Percentiles rank a stretch among this genome's conserved stretches.
Evolutionary conservation across 345 rosid genomes (phyloP).

Genomic region (Salix udensis): DNA sequence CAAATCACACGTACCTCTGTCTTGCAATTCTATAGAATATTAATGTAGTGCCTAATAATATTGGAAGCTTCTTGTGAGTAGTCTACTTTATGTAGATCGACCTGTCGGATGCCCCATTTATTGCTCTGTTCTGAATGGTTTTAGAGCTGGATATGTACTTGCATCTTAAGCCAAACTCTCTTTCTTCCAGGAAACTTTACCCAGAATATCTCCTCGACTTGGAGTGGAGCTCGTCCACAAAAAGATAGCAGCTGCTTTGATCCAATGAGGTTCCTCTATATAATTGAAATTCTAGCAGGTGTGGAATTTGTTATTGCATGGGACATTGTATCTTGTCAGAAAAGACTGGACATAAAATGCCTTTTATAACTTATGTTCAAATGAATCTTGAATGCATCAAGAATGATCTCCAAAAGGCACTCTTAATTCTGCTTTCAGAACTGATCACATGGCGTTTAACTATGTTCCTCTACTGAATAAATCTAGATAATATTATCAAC

Average conservation of each 20-base stretch:
- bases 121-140: background rate
- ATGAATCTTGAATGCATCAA: background rate
- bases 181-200: slow-evolving; percentile 54
- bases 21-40: slow-evolving; percentile 10
- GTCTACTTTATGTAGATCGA: background rate
- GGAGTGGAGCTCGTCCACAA: slow-evolving; percentile 67
- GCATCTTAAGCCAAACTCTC: background rate
- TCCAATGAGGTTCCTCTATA: slow-evolving; percentile 27
- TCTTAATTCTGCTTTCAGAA: background rate
- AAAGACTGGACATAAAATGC: background rate
- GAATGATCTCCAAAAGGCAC: slow-evolving; percentile 11
- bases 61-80: background rate
- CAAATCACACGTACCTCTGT: slow-evolving; percentile 14
- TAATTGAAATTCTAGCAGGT: background rate
- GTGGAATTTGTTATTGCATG: background rate
- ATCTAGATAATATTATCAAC: background rate
- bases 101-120: background rate
- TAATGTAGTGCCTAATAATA: slow-evolving; percentile 1
- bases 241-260: slow-evolving; percentile 68
- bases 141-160: slow-evolving; percentile 2
- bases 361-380: background rate
- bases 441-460: background rate
- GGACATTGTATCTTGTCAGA: background rate
- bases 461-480: background rate
- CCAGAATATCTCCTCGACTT: slow-evolving; percentile 64